Base-by-base conservation (phyloP, 163 green algal species). In the Coccomyxa subellipsoidea region DNA sequence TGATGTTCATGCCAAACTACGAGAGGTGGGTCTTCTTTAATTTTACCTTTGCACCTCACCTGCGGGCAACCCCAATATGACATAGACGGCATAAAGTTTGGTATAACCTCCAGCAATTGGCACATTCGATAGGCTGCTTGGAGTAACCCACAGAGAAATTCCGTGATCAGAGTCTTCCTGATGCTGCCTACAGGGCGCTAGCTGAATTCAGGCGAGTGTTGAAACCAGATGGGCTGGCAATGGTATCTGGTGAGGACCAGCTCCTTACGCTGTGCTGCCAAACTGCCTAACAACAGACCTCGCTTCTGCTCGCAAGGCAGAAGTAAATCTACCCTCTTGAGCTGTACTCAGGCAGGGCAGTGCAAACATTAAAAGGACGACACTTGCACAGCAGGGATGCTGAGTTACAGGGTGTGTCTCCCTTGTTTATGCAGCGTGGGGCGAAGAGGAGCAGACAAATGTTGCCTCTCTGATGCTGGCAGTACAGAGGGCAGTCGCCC, bases 1-100 rank as follows among this genome's bases (percentile, higher is more conserved):
- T 73, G 18, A 73, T 73, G 66, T 27, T n/a, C 66, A 73, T 73
- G 66, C 66, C 66, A 12, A 32, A 73, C 66, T 73, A 73, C 4
- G 8, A 73, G 18, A 73, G 66, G 66, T 34, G n/a, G 32, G 66
- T 34, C 27, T 34, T 34, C 66, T 18, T 34, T 8, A 3, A 2
- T 12, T n/a, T n/a, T n/a, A n/a, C n/a, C n/a, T n/a, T n/a, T n/a
- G n/a, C n/a, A n/a, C n/a, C 12, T 66, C 18, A 29, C 47, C 47
- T 18, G 18, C 12, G 12, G 18, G 12, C 47, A 29, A 18, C 47
- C 18, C 12, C 12, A 12, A 66, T n/a, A n/a, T n/a, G n/a, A n/a
- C n/a, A n/a, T n/a, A n/a, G n/a, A n/a, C n/a, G n/a, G n/a, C n/a
- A n/a, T n/a, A n/a, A n/a, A n/a, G n/a, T n/a, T n/a, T n/a, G 12